A percentile compares a stretch with the other conserved stretches of the same genome.
Conservation (phyloP, 169 alveolate species). For the Perkinsus marinus region DNA sequence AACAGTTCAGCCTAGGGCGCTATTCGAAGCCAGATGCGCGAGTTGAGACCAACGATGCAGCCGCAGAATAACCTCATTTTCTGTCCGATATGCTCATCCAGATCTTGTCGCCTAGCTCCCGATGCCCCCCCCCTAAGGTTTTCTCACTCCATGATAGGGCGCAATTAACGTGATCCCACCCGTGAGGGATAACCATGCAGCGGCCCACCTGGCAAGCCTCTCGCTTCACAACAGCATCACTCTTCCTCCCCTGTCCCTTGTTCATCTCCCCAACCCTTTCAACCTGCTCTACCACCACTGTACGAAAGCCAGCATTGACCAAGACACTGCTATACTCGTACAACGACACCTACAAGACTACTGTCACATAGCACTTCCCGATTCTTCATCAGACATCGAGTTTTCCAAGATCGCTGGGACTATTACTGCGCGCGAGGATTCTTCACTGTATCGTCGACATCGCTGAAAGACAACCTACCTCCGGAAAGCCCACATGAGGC, state of each 20-base stretch:
- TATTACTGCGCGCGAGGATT: too few species aligned
- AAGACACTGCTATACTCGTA: constrained; percentile 26
- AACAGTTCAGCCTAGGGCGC: not conserved
- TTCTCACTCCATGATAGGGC: too few species aligned
- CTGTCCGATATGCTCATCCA: too few species aligned
- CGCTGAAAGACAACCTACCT: constrained; percentile 16
- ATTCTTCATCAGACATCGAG: too few species aligned
- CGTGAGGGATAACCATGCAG: not conserved
- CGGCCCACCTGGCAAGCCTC: constrained; percentile 19
- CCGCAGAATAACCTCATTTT: too few species aligned
- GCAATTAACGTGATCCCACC: too few species aligned
- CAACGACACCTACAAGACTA: not conserved
- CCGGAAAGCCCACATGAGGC: constrained; percentile 99
- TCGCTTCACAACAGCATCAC: constrained; percentile 42
- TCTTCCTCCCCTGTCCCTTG: constrained; percentile 55
- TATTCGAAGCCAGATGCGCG: not conserved
- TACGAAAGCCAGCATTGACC: constrained; percentile 81
- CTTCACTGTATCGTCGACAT: too few species aligned
- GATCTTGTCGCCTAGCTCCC: too few species aligned
- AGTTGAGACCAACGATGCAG: not conserved
- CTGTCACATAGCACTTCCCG: too few species aligned
- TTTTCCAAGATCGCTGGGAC: too few species aligned
- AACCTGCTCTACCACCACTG: constrained; percentile 96
- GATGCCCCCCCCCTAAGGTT: too few species aligned
- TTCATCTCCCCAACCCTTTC: constrained; percentile 89